Percentiles rank a stretch among this genome's conserved stretches.
These are phyloP conservation scores for Astrothelium macrocarpum DNA, from an alignment of 495 filamentous ascomycete genomes.

Conservation along the genomic window DNA sequence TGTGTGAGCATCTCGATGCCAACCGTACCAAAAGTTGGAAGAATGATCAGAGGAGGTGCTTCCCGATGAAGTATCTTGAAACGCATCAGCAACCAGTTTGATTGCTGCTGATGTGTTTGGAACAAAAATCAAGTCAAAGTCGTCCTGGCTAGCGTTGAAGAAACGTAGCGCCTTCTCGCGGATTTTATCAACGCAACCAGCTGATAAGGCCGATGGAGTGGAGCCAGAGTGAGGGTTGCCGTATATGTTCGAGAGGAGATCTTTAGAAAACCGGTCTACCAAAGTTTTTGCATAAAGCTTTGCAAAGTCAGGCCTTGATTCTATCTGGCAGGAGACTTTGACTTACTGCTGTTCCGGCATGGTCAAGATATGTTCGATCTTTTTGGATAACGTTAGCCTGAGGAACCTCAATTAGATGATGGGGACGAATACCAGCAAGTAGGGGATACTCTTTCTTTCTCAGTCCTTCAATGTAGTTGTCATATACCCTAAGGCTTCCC, in stretches of 20 bases:
- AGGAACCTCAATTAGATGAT: not conserved
- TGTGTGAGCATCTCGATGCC: constrained; percentile 79
- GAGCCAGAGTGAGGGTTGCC: constrained; percentile 92
- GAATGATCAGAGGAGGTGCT: constrained; percentile 23
- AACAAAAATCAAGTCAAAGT: constrained; percentile 86
- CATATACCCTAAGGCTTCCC: not conserved
- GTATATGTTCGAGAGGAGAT: constrained; percentile 70
- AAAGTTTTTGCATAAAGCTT: constrained; percentile 64
- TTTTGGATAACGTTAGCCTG: not conserved
- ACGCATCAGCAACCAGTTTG: constrained; percentile 70
- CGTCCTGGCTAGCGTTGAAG: constrained; percentile 73
- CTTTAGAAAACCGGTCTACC: constrained; percentile 63
- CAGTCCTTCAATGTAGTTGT: constrained; percentile 26
- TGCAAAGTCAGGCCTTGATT: not conserved
- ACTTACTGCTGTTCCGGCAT: constrained; percentile 55
- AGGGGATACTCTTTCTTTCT: constrained; percentile 37
- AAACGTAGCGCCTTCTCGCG: constrained; percentile 63
- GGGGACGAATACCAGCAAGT: constrained; percentile 29
- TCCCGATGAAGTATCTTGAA: constrained; percentile 39
- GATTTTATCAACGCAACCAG: constrained; percentile 62
- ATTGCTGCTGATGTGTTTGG: constrained; percentile 87
- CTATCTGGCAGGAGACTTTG: not conserved
- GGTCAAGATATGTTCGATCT: constrained; percentile 56
- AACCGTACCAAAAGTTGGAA: constrained; percentile 68
- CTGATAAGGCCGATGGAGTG: constrained; percentile 66